Evolutionary conservation across 2,329 filamentous ascomycete species (phyloP).

Genomic region (Fusarium sp.): DNA sequence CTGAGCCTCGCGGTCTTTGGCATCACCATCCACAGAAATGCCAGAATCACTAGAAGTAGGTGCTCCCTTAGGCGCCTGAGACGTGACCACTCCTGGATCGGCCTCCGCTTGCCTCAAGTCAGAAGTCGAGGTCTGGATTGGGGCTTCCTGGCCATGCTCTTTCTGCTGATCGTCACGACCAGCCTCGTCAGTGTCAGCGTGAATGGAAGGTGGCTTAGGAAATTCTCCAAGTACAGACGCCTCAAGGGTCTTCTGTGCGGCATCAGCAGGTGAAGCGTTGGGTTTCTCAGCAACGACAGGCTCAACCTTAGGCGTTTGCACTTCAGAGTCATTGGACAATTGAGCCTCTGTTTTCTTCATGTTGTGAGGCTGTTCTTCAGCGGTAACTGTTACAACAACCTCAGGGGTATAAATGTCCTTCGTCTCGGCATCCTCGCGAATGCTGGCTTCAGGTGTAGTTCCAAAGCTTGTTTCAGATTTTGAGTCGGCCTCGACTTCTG

Average conservation of each 20-base stretch:
- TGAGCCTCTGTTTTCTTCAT: neutral
- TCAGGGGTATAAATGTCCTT: neutral
- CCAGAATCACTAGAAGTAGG: constrained; percentile 36
- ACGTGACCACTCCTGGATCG: neutral
- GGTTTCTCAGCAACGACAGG: neutral
- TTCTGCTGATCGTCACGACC: neutral
- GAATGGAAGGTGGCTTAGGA: constrained; percentile 29
- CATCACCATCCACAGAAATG: constrained; percentile 31
- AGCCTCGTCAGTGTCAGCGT: constrained; percentile 7
- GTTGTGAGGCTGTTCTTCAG: neutral
- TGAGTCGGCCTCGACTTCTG: constrained; percentile 22
- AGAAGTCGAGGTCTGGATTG: neutral
- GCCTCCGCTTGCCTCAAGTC: neutral
- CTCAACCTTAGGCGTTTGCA: constrained; percentile 10
- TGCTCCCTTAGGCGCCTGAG: neutral
- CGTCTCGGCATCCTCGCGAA: constrained; percentile 11
- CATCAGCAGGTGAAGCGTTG: neutral
- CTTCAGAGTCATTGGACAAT: constrained; percentile 9
- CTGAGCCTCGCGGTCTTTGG: constrained; percentile 22
- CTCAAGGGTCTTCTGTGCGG: constrained; percentile 2
- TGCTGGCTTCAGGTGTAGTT: constrained; percentile 20
- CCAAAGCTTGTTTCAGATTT: constrained; percentile 34
- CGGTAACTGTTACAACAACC: neutral
- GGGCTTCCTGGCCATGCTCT: neutral
- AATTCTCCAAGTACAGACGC: constrained; percentile 19